A percentile compares a stretch with the other conserved stretches of the same genome.
phyloP scores from a whole-genome alignment of 257 asterid genomes.

The Oldenlandia corymbosa region DNA sequence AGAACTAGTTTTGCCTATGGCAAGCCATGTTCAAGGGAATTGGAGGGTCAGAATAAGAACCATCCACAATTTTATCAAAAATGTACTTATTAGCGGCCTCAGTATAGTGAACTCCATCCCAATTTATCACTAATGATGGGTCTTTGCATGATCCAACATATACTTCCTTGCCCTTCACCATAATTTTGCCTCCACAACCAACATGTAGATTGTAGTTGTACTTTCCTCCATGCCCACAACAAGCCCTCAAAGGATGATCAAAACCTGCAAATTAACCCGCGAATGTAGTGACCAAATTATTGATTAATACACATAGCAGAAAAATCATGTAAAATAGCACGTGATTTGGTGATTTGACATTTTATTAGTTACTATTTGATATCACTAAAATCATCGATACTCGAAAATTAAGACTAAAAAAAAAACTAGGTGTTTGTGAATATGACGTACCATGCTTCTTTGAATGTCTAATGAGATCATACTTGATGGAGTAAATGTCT shows the following conservation, averaged over 20 bases:
- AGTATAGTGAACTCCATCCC: constrained; percentile 88
- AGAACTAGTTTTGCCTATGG: constrained; percentile 21
- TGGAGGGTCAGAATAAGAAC: constrained; percentile 77
- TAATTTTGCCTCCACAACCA: constrained; percentile 63
- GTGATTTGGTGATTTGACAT: too few species aligned
- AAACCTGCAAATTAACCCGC: too few species aligned
- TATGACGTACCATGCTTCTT: constrained; percentile 52
- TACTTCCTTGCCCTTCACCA: constrained; percentile 54
- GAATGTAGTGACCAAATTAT: too few species aligned
- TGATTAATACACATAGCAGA: too few species aligned
- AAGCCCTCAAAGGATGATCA: constrained; percentile 56
- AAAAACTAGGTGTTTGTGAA: too few species aligned
- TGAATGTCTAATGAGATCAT: constrained; percentile 62
- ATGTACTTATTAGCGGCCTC: constrained; percentile 76
- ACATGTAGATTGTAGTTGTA: constrained; percentile 52
- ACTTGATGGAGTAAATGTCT: constrained; percentile 66
- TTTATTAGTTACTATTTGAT: too few species aligned
- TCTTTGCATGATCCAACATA: constrained; percentile 64
- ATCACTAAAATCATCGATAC: too few species aligned
- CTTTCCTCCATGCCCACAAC: constrained; percentile 95
- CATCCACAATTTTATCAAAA: constrained; percentile 58
- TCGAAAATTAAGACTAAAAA: too few species aligned
- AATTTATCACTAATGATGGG: constrained; percentile 48
- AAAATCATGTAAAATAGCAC: too few species aligned
- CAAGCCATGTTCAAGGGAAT: constrained; percentile 57